These are phyloP conservation scores for Pisolithus thermaeus DNA, from an alignment of 1,284 basidiomycete species.

Conservation along the genomic window DNA sequence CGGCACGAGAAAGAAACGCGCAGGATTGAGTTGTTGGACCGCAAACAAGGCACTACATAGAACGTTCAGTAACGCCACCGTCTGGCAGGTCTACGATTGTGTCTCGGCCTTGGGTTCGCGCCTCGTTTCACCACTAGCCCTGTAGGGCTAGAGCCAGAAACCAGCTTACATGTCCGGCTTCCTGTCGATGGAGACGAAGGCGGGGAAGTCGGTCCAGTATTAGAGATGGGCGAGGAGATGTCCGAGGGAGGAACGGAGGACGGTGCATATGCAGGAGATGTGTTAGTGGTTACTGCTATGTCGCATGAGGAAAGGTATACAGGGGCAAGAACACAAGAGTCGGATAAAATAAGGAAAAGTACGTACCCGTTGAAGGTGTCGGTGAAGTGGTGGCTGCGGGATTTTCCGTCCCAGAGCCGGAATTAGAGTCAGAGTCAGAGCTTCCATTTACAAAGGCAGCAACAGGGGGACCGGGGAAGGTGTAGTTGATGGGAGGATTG, in stretches of 20 bases:
- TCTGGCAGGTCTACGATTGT: no score
- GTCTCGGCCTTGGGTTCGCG: no score
- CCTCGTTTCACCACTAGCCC: no score
- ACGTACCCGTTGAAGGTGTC: constrained; percentile 17
- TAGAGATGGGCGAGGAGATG: constrained; percentile 2
- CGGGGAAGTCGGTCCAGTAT: not conserved
- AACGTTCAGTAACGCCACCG: no score
- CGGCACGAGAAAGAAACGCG: no score
- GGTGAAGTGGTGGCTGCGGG: constrained; percentile 10
- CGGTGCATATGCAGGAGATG: constrained; percentile 8
- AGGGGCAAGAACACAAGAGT: not conserved
- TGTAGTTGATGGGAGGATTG: constrained; percentile 28
- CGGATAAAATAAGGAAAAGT: not conserved
- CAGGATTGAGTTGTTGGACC: not conserved
- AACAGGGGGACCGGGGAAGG: constrained; percentile 37
- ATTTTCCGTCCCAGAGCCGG: constrained; percentile 4
- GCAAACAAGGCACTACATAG: not conserved
- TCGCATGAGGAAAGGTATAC: constrained; percentile 14
- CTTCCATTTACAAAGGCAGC: constrained; percentile 21
- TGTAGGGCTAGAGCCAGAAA: no score
- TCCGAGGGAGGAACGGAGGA: constrained; percentile 5
- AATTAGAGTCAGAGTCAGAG: constrained; percentile 9
- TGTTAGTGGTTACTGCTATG: constrained; percentile 19
- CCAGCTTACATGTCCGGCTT: no score
- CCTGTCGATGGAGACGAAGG: not conserved